Percentiles rank a stretch among this genome's conserved stretches.
These are phyloP conservation scores for Fusarium domesticum DNA, from an alignment of 2,329 filamentous ascomycete species.

Conservation along the genomic window DNA sequence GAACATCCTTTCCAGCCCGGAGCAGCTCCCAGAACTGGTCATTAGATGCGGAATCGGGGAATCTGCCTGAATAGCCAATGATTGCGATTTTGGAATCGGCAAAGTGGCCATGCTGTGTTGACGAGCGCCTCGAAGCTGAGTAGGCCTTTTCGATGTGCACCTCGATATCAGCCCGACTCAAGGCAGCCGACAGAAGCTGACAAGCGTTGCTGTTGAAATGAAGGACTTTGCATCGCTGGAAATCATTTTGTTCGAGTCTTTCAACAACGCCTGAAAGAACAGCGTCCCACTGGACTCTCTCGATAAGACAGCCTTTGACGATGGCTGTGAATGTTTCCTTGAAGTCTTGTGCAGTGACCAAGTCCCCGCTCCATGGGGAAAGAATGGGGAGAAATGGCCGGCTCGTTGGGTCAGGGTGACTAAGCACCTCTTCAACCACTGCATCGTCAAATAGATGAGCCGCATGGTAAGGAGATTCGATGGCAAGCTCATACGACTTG, in stretches of 20 bases:
- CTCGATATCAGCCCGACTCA: slow-evolving; percentile 4
- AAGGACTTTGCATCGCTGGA: slow-evolving; percentile 8
- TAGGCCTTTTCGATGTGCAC: slow-evolving; percentile 5
- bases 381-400: not conserved
- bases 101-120: slow-evolving; percentile 9
- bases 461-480: slow-evolving; percentile 27
- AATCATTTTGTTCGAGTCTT: not conserved
- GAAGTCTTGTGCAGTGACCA: slow-evolving; percentile 1
- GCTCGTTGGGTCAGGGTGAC: not conserved
- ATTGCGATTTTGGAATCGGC: slow-evolving; percentile 67
- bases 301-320: slow-evolving; percentile 8
- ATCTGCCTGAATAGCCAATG: slow-evolving; percentile 58
- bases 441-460: slow-evolving; percentile 20
- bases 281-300: slow-evolving; percentile 12
- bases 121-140: not conserved
- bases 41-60: slow-evolving; percentile 44
- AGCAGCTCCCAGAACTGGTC: slow-evolving; percentile 63
- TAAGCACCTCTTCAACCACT: not conserved
- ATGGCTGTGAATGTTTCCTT: slow-evolving; percentile 1
- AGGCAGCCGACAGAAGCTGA: slow-evolving; percentile 13
- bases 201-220: slow-evolving; percentile 13
- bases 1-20: slow-evolving; percentile 64
- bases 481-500: slow-evolving; percentile 14
- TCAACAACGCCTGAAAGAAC: slow-evolving; percentile 2
- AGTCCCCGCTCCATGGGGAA: slow-evolving; percentile 7